Conservation (phyloP, 768 basidiomycete species). For the Xerocomellus chrysenteron region DNA sequence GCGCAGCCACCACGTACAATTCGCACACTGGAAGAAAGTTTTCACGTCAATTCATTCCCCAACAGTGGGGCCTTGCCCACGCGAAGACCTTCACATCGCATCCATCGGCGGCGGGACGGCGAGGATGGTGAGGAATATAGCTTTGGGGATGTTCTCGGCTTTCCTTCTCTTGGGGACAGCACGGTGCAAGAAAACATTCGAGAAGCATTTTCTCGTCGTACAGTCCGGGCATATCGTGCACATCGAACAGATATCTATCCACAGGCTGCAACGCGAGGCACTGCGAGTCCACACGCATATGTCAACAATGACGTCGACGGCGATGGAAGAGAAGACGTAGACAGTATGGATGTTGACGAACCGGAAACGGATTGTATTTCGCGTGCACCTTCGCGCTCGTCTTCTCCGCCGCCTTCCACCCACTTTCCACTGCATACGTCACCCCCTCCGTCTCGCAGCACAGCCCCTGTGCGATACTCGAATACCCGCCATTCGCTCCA, state of each 20-base stretch:
- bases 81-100: slow-evolving; percentile 24
- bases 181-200: slow-evolving; percentile 57
- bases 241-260: slow-evolving; percentile 25
- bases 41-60: slow-evolving; percentile 37
- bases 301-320: slow-evolving; percentile 23
- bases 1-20: slow-evolving; percentile 36
- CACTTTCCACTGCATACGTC: slow-evolving; percentile 31
- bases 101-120: slow-evolving; percentile 21
- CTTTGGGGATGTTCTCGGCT: slow-evolving; percentile 52
- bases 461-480: slow-evolving; percentile 17
- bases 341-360: slow-evolving; percentile 51
- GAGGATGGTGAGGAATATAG: slow-evolving; percentile 32
- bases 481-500: slow-evolving; percentile 21
- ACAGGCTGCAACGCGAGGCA: slow-evolving; percentile 19
- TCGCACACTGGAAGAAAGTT: slow-evolving; percentile 57
- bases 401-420: slow-evolving; percentile 45
- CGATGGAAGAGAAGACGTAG: slow-evolving; percentile 36
- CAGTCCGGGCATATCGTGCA: slow-evolving; percentile 37
- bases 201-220: slow-evolving; percentile 51
- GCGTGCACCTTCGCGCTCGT: slow-evolving; percentile 44
- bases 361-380: slow-evolving; percentile 56
- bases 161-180: slow-evolving; percentile 55
- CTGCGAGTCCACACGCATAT: slow-evolving; percentile 11
- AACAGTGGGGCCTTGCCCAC: slow-evolving; percentile 9
- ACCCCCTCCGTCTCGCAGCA: slow-evolving; percentile 19